Base-by-base conservation (phyloP, 768 basidiomycete species). In the Russula sp. region DNA sequence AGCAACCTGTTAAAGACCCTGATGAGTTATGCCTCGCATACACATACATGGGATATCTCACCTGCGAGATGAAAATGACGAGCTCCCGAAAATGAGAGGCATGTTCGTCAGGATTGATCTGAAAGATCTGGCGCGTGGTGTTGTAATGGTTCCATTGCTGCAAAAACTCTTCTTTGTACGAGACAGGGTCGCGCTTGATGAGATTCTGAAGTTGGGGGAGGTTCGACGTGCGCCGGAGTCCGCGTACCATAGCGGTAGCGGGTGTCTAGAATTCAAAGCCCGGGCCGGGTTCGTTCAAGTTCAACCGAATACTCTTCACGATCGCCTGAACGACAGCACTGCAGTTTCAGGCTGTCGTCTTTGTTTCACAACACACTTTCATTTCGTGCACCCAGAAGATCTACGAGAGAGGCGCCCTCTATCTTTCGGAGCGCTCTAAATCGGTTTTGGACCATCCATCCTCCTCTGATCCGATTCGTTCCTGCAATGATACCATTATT, bases 111-210 rank as follows among this genome's bases (percentile, higher is more conserved):
- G 94, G 91, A 69, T 85, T 85, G 62, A 87, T 77, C 68, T 81
- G 80, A 69, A 94, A 93, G 65, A 99, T 89, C 69, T 92, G 83
- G 38, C 90, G 83, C 58, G 89, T 86, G 66, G 86, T 89, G 67
- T 89, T 83, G 75, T 95, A 98, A 73, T 96, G 92, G 63, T 90
- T 91, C 88, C 93, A 97, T 79, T 99, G 96, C 66, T 93, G 93
- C 16, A 94, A 71, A 68, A 98, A 99, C 68, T 99, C 97, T 64
- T 98, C 96, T 71, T 84, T 88, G 78, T 99, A 98, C 0, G 83
- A 86, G 9, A 76, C 73, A 3, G 96, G 90, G 72, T 97, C 93
- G 47, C 97, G 83, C 72, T 99, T 99, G 73, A 99, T 94, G 56
- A 98, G 80, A 72, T 98, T 98, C 73, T 98, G 96, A 8, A 99